phyloP scores from a whole-genome alignment of 257 asterid species.

The Petrea volubilis region DNA sequence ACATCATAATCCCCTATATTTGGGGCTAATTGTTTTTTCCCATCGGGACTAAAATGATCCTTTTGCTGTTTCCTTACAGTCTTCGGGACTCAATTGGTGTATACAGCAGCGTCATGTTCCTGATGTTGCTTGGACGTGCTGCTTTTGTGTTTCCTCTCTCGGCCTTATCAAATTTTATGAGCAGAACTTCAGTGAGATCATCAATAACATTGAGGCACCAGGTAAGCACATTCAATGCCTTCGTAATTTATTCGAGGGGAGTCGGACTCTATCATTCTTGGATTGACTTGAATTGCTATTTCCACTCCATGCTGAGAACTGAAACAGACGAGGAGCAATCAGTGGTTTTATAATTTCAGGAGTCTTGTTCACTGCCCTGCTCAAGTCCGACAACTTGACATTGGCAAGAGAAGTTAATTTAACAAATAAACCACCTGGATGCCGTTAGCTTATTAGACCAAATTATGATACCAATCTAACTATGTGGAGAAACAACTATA shows the following conservation, averaged over 20 bases:
- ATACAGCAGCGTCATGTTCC: constrained; percentile 54
- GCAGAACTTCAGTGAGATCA: constrained; percentile 50
- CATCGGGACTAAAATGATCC: not conserved
- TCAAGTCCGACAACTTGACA: not conserved
- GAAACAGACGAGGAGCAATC: not conserved
- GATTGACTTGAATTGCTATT: not conserved
- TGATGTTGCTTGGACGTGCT: constrained; percentile 82
- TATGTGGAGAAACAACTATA: not conserved
- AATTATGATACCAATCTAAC: not conserved
- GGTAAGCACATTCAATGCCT: constrained; percentile 35
- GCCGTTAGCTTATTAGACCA: not conserved
- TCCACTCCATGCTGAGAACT: not conserved
- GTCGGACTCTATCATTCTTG: not conserved
- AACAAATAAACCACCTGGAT: not conserved
- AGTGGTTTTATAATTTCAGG: not conserved
- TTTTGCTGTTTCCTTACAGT: constrained; percentile 37
- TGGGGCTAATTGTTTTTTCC: not conserved
- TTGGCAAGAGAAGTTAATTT: not conserved
- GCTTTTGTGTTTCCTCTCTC: constrained; percentile 94
- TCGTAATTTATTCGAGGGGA: not conserved
- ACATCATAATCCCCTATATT: not conserved
- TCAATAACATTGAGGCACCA: constrained; percentile 74
- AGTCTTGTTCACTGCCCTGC: not conserved
- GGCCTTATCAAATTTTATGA: constrained; percentile 67
- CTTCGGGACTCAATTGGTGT: constrained; percentile 50